phyloP scores from a whole-genome alignment of 2,329 filamentous ascomycete species.

The Arthrobotrys sinensis region DNA sequence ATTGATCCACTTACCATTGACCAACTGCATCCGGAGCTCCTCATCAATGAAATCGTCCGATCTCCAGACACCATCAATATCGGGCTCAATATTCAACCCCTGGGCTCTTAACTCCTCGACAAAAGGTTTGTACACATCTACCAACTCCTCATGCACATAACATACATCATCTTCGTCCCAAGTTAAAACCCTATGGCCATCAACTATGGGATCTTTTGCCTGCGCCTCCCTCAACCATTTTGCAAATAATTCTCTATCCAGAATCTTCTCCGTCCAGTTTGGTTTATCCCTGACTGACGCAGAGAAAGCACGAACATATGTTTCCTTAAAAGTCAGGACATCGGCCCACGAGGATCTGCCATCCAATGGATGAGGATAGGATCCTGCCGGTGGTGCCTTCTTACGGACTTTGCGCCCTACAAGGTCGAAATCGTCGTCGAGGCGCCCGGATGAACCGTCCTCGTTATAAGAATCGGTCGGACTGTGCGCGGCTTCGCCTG shows the following conservation, averaged over 20 bases:
- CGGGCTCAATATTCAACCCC: conserved; percentile 35
- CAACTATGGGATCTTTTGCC: background rate
- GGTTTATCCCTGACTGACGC: conserved; percentile 47
- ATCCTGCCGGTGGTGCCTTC: background rate
- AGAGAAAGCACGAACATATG: conserved; percentile 44
- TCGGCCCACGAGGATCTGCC: conserved; percentile 3
- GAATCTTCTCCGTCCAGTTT: conserved; percentile 49
- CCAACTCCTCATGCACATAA: conserved; percentile 37
- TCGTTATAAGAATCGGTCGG: background rate
- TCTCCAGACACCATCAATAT: conserved; percentile 60
- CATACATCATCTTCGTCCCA: conserved; percentile 40
- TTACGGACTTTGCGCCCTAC: conserved; percentile 15
- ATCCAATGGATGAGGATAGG: conserved; percentile 45
- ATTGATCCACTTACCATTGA: conserved; percentile 32
- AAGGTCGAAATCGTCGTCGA: background rate
- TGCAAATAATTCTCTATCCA: conserved; percentile 33
- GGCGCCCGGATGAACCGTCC: background rate
- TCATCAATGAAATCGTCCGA: conserved; percentile 41
- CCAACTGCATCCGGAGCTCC: conserved; percentile 37
- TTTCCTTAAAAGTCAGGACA: conserved; percentile 34
- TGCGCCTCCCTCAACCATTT: conserved; percentile 56
- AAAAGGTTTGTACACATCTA: conserved; percentile 43
- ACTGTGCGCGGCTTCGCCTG: background rate
- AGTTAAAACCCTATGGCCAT: conserved; percentile 16
- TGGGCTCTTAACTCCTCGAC: conserved; percentile 30